Percentiles rank a stretch among this genome's conserved stretches.
phyloP scores from a whole-genome alignment of 2,329 filamentous ascomycete genomes.

The Trichophyton schoenleinii region DNA sequence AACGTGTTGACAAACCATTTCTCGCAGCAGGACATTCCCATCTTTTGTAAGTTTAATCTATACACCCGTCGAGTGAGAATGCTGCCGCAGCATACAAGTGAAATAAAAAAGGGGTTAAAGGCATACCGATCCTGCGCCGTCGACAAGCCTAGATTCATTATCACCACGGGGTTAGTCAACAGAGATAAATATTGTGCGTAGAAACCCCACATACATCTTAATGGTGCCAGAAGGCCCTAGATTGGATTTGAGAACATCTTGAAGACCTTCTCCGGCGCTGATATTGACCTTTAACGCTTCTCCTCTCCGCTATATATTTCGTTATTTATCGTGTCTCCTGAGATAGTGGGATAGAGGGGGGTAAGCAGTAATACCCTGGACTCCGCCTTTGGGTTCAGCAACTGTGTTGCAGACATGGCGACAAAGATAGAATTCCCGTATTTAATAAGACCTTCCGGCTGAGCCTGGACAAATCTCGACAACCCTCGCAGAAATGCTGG shows the following conservation, averaged over 20 bases:
- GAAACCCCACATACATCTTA: conserved; percentile 59
- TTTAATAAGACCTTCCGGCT: neutral
- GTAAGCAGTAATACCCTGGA: conserved; percentile 57
- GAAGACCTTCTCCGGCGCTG: conserved; percentile 80
- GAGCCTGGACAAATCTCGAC: neutral
- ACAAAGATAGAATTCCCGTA: conserved; percentile 10
- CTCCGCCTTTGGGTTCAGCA: conserved; percentile 98
- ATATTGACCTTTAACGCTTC: conserved; percentile 97
- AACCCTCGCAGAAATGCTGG: neutral
- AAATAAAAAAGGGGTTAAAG: conserved; percentile 5
- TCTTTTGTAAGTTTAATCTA: conserved; percentile 99
- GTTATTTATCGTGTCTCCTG: conserved; percentile 23
- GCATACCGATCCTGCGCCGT: conserved; percentile 48
- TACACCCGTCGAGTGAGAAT: conserved; percentile 2
- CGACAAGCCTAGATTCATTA: conserved; percentile 42
- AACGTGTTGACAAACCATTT: conserved; percentile 41
- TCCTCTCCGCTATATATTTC: conserved; percentile 62
- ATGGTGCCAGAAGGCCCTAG: conserved; percentile 85
- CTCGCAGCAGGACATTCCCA: conserved; percentile 68
- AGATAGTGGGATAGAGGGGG: conserved; percentile 13
- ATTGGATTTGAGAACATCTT: conserved; percentile 94
- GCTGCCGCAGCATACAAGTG: neutral
- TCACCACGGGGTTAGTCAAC: conserved; percentile 12
- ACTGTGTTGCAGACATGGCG: conserved; percentile 87
- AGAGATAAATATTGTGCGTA: conserved; percentile 19